These are phyloP conservation scores for Gamsiella multidivaricata DNA, from an alignment of 192 early-diverging fungal genomes.

Conservation along the genomic window DNA sequence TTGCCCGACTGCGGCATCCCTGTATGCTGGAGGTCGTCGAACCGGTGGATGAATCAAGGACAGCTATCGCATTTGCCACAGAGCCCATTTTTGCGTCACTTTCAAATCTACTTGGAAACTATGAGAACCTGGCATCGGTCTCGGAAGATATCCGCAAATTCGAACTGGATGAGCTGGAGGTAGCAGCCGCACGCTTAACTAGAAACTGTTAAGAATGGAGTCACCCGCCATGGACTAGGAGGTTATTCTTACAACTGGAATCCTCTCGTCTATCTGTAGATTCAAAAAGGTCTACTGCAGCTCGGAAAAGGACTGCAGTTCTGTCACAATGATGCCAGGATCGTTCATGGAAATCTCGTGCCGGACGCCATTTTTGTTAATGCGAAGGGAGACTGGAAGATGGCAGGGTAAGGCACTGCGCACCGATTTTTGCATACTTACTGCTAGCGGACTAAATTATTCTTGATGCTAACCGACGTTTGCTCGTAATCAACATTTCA, in stretches of 20 bases:
- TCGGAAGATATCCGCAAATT: slow-evolving; percentile 62
- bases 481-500: background rate
- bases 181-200: slow-evolving; percentile 3
- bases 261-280: slow-evolving; percentile 42
- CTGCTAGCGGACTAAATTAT: background rate
- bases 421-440: background rate
- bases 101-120: slow-evolving; percentile 69
- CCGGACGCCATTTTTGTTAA: slow-evolving; percentile 83
- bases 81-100: slow-evolving; percentile 77
- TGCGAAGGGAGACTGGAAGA: slow-evolving; percentile 85
- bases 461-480: background rate
- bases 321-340: slow-evolving; percentile 74
- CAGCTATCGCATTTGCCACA: slow-evolving; percentile 78
- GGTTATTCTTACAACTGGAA: background rate
- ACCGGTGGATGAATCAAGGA: slow-evolving; percentile 74
- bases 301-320: slow-evolving; percentile 80
- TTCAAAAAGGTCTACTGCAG: slow-evolving; percentile 83
- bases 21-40: slow-evolving; percentile 80
- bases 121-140: slow-evolving; percentile 56
- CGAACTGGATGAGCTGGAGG: slow-evolving; percentile 83
- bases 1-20: slow-evolving; percentile 82
- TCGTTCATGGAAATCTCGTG: slow-evolving; percentile 79
- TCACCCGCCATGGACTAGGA: background rate
- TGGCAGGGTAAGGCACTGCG: slow-evolving; percentile 66
- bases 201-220: too few relatives aligned